Conservation (phyloP, 2,329 filamentous ascomycete species). For the Bipolaris oryzae region DNA sequence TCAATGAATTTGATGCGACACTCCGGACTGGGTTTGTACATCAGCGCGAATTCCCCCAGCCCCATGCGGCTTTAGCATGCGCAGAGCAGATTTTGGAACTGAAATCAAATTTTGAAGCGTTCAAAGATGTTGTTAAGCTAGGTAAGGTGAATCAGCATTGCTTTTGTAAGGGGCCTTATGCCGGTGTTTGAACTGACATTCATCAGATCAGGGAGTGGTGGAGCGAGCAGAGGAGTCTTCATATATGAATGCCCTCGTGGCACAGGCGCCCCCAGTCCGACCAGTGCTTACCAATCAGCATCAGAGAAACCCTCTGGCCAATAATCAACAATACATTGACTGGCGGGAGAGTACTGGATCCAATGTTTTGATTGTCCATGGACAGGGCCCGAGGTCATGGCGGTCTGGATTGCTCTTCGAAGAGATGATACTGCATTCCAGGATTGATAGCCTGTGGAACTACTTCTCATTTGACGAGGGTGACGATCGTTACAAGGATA, state of each 20-base stretch:
- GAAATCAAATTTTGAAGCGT: background rate
- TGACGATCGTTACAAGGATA: background rate
- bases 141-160: background rate
- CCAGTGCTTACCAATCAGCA: background rate
- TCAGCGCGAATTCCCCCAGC: background rate
- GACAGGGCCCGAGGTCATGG: background rate
- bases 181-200: background rate
- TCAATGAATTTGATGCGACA: background rate
- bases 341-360: background rate
- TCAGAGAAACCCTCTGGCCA: background rate
- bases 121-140: background rate
- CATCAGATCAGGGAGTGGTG: background rate
- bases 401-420: background rate
- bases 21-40: background rate
- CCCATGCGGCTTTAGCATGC: background rate
- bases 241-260: background rate
- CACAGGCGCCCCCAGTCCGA: background rate
- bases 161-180: background rate
- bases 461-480: background rate
- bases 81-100: background rate
- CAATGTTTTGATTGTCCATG: background rate
- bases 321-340: background rate
- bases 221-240: background rate
- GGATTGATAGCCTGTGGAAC: background rate
- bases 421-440: background rate